These are phyloP conservation scores for Priceomyces carsonii DNA, from an alignment of 805 yeast genomes.

Conservation along the genomic window DNA sequence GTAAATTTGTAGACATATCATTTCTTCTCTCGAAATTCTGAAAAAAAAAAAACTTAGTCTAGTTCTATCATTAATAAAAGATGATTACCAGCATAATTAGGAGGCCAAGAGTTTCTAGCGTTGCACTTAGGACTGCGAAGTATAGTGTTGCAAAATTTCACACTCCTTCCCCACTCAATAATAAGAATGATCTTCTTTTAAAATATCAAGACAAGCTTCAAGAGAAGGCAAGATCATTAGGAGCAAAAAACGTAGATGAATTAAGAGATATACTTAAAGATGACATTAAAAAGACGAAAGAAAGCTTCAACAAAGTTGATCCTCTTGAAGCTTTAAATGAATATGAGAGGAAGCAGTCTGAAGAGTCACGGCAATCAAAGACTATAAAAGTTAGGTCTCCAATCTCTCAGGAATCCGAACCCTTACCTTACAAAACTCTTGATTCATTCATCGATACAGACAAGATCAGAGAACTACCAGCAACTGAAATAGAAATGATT, in stretches of 20 bases:
- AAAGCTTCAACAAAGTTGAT: conserved; percentile 61
- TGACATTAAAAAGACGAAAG: conserved; percentile 55
- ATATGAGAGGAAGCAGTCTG: conserved; percentile 43
- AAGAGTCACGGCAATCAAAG: conserved; percentile 22
- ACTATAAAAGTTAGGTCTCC: conserved; percentile 36
- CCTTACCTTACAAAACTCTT: conserved; percentile 67
- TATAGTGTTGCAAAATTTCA: too few relatives aligned
- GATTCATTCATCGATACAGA: conserved; percentile 69
- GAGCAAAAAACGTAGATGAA: conserved; percentile 50
- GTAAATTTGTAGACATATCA: too few relatives aligned
- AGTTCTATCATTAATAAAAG: too few relatives aligned
- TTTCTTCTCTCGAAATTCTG: too few relatives aligned
- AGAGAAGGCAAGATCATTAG: conserved; percentile 35
- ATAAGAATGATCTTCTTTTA: conserved; percentile 5
- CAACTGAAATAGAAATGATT: conserved; percentile 68
- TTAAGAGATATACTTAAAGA: conserved; percentile 63
- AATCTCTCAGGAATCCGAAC: conserved; percentile 33
- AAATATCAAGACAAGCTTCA: conserved; percentile 35
- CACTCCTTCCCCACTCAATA: too few relatives aligned
- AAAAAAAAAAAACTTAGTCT: too few relatives aligned
- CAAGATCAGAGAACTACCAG: conserved; percentile 57
- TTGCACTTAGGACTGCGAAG: too few relatives aligned
- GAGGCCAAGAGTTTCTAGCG: too few relatives aligned
- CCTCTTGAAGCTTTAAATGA: conserved; percentile 70
- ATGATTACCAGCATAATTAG: too few relatives aligned